Base-by-base conservation (phyloP, 768 basidiomycete species). In the Candolleomyces aberdarensis region DNA sequence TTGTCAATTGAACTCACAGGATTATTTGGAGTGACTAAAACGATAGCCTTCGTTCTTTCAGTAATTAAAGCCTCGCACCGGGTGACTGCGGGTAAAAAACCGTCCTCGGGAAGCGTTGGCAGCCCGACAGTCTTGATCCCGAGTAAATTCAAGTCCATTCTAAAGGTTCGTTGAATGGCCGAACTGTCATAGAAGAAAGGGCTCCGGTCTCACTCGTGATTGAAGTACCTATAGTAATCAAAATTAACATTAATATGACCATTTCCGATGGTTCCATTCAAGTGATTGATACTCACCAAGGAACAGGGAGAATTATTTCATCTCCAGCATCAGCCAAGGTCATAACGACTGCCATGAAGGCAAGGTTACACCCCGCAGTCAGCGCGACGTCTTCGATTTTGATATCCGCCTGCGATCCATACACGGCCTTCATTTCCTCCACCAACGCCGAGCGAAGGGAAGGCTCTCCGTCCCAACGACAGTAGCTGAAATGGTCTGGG, bases 1-100 rank as follows among this genome's bases (percentile, higher is more conserved):
- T 17, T 48, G 32, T 40, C 26, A 20, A 17, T 39, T 41, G 13
- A n/a, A 64, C 80, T 48, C 54, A 88, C 86, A 0, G 88, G 89
- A 64, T 92, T 92, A 63, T 91, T 92, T 9, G 91, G 91, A 0
- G 88, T 83, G 40, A 92, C 86, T 1, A 94, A 81, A 4, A 85
- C 81, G 49, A 94, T 89, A 0, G 89, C 91, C 54, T 80, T 80
- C 0, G 88, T 91, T 50, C 77, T 81, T 0, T 76, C 52, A 0
- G 85, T 85, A 62, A 91, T 84, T 19, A 91, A 66, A 7, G 69
- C 66, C 14, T 72, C 75, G 57, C 86, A 86, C 9, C 75, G 71
- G 0, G 78, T 71, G 0, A 81, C 66, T 0, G 85, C 86, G 1
- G 92, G 91, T 1, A 80, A 67, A 69, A 92, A 94, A 5, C 78